Conservation (phyloP, 495 filamentous ascomycete genomes). For the Clavariopsis aquatica region DNA sequence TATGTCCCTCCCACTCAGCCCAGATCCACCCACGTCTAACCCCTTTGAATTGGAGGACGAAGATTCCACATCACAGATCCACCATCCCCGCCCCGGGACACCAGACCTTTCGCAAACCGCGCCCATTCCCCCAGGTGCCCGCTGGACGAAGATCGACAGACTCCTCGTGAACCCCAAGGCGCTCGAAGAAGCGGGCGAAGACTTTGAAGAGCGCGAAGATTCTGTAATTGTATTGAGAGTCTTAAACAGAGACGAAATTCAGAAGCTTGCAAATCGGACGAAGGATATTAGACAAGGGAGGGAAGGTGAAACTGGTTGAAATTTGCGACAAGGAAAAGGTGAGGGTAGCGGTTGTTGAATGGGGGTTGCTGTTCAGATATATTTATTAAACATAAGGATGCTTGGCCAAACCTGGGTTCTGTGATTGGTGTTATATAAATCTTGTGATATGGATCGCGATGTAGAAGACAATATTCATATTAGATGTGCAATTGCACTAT, state of each 20-base stretch:
- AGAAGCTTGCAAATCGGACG: slow-evolving; percentile 68
- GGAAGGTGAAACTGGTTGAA: background rate
- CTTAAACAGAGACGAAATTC: slow-evolving; percentile 73
- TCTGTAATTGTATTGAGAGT: slow-evolving; percentile 78
- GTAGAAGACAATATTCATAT: too few relatives aligned
- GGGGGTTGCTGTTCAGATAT: too few relatives aligned
- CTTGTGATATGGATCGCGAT: too few relatives aligned
- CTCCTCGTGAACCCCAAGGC: slow-evolving; percentile 75
- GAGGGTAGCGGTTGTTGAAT: too few relatives aligned
- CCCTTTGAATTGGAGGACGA: background rate
- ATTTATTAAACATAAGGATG: too few relatives aligned
- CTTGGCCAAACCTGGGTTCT: too few relatives aligned
- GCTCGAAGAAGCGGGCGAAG: slow-evolving; percentile 66
- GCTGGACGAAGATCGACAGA: slow-evolving; percentile 81
- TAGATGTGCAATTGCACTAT: too few relatives aligned
- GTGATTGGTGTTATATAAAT: too few relatives aligned
- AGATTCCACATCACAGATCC: background rate
- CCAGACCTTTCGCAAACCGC: background rate
- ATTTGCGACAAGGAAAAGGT: background rate
- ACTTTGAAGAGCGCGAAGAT: slow-evolving; percentile 70
- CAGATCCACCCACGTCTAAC: background rate
- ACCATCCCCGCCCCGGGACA: slow-evolving; percentile 5
- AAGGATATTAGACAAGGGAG: slow-evolving; percentile 52
- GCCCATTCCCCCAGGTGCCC: slow-evolving; percentile 63
- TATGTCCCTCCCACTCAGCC: background rate